A percentile compares a stretch with the other conserved stretches of the same genome.
Evolutionary conservation across 192 early-diverging fungal species (phyloP).

Genomic region (Neocallimastix lanati): DNA sequence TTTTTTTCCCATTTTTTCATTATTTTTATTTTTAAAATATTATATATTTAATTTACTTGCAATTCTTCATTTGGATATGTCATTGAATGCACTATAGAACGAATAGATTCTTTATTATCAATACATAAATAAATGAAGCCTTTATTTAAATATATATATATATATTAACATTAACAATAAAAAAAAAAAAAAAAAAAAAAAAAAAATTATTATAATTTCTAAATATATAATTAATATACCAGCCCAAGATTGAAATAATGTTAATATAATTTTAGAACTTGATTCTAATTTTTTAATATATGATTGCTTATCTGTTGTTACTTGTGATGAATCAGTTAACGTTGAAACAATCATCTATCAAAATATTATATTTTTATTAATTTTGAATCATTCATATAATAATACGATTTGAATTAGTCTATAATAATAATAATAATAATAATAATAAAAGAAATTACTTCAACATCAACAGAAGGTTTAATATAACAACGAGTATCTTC

Average conservation of each 20-base stretch:
- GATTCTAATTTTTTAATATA: slow-evolving; percentile 47
- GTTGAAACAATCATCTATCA: slow-evolving; percentile 50
- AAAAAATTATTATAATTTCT: too few relatives aligned
- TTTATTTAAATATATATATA: too few relatives aligned
- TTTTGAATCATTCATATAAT: too few relatives aligned
- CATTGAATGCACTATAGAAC: slow-evolving; percentile 49
- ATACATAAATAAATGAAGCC: slow-evolving; percentile 58
- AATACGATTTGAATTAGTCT: too few relatives aligned
- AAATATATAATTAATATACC: slow-evolving; percentile 1
- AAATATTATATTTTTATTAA: too few relatives aligned
- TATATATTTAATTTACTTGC: slow-evolving; percentile 13
- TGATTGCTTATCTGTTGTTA: slow-evolving; percentile 27
- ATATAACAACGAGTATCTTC: slow-evolving; percentile 42
- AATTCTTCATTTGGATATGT: slow-evolving; percentile 49
- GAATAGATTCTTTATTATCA: slow-evolving; percentile 47
- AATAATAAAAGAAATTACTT: too few relatives aligned
- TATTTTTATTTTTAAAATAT: too few relatives aligned
- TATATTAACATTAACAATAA: background rate
- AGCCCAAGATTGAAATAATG: slow-evolving; percentile 58
- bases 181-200: background rate
- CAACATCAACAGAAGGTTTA: slow-evolving; percentile 57
- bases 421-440: too few relatives aligned
- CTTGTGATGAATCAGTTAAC: slow-evolving; percentile 49
- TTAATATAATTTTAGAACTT: slow-evolving; percentile 36
- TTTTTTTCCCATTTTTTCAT: too few relatives aligned